phyloP scores from a whole-genome alignment of 768 basidiomycete species.

The Russula foetens region DNA sequence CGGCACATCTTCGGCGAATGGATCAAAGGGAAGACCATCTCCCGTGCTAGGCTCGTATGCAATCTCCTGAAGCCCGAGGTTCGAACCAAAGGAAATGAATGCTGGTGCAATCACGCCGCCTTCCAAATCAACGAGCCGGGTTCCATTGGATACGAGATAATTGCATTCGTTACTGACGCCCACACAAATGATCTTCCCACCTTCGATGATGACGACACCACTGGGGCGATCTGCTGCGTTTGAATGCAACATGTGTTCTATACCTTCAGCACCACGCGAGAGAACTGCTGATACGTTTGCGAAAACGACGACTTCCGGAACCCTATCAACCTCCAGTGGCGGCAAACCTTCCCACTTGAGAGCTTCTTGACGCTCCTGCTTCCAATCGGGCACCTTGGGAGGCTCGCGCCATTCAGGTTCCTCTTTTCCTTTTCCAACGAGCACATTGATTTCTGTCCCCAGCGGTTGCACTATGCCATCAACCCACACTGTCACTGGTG shows the following conservation, averaged over 20 bases:
- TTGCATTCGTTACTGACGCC: conserved; percentile 18
- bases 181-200: conserved; percentile 50
- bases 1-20: conserved; percentile 35
- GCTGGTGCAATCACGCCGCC: conserved; percentile 59
- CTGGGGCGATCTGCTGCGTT: conserved; percentile 2
- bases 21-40: conserved; percentile 53
- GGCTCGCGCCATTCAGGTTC: conserved; percentile 18
- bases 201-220: conserved; percentile 38
- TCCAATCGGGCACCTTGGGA: conserved; percentile 50
- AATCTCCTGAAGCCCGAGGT: conserved; percentile 60
- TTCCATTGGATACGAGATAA: conserved; percentile 3
- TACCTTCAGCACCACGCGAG: conserved; percentile 5
- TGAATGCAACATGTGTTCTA: conserved; percentile 15
- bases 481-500: conserved; percentile 60
- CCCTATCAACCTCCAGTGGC: conserved; percentile 39
- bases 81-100: conserved; percentile 53
- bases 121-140: conserved; percentile 41
- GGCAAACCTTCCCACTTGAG: conserved; percentile 62
- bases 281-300: conserved; percentile 41
- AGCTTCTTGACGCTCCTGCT: conserved; percentile 48
- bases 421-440: conserved; percentile 20
- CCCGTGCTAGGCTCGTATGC: conserved; percentile 45
- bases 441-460: conserved; percentile 32
- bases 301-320: conserved; percentile 40
- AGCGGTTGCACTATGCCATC: conserved; percentile 66